Evolutionary conservation across 2,329 filamentous ascomycete genomes (phyloP).

Genomic region (Epichloe festucae): DNA sequence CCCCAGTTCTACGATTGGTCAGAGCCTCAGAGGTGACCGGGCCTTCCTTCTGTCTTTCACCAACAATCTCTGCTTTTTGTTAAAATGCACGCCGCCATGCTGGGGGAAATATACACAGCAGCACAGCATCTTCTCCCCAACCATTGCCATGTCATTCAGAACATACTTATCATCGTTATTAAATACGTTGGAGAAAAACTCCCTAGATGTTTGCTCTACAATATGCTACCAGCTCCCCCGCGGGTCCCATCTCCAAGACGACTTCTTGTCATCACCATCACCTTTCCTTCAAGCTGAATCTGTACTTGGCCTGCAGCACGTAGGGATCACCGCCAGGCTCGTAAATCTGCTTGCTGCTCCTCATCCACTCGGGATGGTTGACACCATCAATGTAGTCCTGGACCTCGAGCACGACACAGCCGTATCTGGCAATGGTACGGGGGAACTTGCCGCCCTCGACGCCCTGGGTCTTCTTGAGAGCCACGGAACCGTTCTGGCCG

Average conservation of each 20-base stretch:
- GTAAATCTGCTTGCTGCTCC: conserved; percentile 44
- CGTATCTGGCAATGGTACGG: conserved; percentile 58
- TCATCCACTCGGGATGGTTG: conserved; percentile 80
- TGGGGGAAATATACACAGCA: too few species aligned
- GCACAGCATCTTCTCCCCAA: not conserved
- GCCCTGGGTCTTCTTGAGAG: conserved; percentile 60
- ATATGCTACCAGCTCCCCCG: not conserved
- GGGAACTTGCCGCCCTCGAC: conserved; percentile 37
- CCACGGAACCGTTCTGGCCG: conserved; percentile 56
- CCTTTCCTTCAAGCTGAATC: conserved; percentile 36
- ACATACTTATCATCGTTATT: not conserved
- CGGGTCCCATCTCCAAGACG: not conserved
- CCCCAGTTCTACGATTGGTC: conserved; percentile 1
- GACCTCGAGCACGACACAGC: conserved; percentile 82
- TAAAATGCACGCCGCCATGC: too few species aligned
- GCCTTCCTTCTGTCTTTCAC: too few species aligned
- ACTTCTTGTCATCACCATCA: conserved; percentile 4
- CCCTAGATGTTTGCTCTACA: too few species aligned
- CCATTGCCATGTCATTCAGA: not conserved
- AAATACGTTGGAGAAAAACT: not conserved
- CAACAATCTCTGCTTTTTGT: too few species aligned
- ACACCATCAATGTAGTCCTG: conserved; percentile 91
- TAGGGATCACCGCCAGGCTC: conserved; percentile 46
- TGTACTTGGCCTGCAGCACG: conserved; percentile 48
- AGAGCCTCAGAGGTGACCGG: too few species aligned